phyloP scores from a whole-genome alignment of 352 stramenopile genomes.

The Hyphochytrium catenoides region DNA sequence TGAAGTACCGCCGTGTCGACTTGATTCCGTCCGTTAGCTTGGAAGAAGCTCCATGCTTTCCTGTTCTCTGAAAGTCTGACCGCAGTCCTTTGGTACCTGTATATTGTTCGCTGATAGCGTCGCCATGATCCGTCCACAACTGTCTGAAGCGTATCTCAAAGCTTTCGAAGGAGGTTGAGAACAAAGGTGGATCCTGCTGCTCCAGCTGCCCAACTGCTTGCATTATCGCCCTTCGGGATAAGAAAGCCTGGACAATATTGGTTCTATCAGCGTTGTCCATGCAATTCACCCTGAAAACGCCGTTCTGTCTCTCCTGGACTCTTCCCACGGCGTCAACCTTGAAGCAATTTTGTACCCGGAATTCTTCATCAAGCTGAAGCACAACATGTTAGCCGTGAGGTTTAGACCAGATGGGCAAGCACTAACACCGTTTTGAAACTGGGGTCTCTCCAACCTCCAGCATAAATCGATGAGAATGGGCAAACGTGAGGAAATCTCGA shows the following conservation, averaged over 20 bases:
- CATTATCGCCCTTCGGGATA: conserved; percentile 57
- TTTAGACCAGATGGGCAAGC: no score
- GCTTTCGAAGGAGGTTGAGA: no score
- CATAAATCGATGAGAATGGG: no score
- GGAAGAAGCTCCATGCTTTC: conserved; percentile 64
- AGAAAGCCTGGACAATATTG: conserved; percentile 88
- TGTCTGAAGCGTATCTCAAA: conserved; percentile 55
- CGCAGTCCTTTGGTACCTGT: conserved; percentile 78
- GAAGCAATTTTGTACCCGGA: conserved; percentile 35
- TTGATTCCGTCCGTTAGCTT: conserved; percentile 81
- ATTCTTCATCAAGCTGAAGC: conserved; percentile 27
- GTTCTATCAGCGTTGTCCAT: conserved; percentile 95
- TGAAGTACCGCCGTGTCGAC: conserved; percentile 77
- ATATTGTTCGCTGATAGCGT: conserved; percentile 79
- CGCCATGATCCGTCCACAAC: conserved; percentile 83
- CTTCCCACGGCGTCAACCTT: conserved; percentile 27
- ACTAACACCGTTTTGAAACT: no score
- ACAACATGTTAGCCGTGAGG: no score
- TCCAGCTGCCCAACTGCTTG: conserved; percentile 25
- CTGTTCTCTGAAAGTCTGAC: conserved; percentile 81
- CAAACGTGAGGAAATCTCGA: no score
- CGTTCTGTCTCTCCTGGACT: conserved; percentile 42
- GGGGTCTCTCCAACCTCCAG: no score
- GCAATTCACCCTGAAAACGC: conserved; percentile 89
- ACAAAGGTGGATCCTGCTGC: conserved; percentile 20